These are phyloP conservation scores for Mycena rosella DNA, from an alignment of 768 basidiomycete genomes.

Conservation along the genomic window DNA sequence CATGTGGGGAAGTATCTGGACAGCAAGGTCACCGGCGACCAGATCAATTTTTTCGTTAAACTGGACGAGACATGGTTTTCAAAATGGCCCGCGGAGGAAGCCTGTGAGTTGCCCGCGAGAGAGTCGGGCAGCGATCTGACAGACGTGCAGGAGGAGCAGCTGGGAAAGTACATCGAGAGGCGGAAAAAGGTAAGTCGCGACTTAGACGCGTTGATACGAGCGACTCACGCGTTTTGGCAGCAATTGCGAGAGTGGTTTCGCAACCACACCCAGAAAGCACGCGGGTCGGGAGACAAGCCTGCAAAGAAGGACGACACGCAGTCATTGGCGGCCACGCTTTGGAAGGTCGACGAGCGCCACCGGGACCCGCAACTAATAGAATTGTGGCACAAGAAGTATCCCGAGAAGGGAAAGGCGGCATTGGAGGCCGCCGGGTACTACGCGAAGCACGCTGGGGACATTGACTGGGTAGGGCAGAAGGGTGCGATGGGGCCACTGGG, in stretches of 20 bases:
- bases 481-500: not conserved
- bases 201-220: not conserved
- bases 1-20: not conserved
- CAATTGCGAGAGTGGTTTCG: slow-evolving; percentile 22
- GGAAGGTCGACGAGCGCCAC: not conserved
- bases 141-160: not conserved
- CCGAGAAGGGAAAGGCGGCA: not conserved
- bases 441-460: not conserved
- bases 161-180: not conserved
- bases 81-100: not conserved
- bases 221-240: not conserved
- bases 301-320: not conserved
- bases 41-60: not conserved
- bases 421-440: not conserved
- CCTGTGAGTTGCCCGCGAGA: not conserved
- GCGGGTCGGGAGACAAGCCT: not conserved
- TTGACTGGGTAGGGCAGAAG: not conserved
- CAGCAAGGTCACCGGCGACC: not conserved
- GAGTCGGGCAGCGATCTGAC: not conserved
- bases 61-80: slow-evolving; percentile 2
- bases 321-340: not conserved
- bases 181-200: not conserved
- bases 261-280: not conserved
- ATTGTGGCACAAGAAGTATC: slow-evolving; percentile 3
- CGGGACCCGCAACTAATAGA: slow-evolving; percentile 24